A percentile compares a stretch with the other conserved stretches of the same genome.
Conservation (phyloP, 2,329 filamentous ascomycete species). For the Cadophora luteo-olivacea region DNA sequence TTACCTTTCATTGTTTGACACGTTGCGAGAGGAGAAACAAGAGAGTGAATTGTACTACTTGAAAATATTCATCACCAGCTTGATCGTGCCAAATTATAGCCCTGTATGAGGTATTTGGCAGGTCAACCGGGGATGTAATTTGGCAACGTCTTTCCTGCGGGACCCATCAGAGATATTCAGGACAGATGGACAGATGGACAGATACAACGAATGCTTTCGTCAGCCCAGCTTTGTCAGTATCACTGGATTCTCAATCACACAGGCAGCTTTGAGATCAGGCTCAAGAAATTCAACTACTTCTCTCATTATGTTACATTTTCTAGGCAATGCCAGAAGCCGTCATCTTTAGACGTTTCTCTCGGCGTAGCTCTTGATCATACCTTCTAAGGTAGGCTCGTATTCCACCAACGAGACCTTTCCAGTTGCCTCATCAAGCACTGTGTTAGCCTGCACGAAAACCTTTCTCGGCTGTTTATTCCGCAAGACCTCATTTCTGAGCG, state of each 20-base stretch:
- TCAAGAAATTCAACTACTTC: not conserved
- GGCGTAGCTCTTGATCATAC: conserved; percentile 83
- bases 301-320: not conserved
- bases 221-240: not conserved
- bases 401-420: conserved; percentile 81
- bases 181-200: too few species aligned
- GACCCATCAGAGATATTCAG: too few species aligned
- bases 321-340: not conserved
- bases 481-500: conserved; percentile 77
- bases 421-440: conserved; percentile 69
- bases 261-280: not conserved
- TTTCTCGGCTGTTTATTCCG: conserved; percentile 83
- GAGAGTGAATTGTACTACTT: not conserved
- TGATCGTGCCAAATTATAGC: not conserved
- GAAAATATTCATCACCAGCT: not conserved
- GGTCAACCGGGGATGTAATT: too few species aligned
- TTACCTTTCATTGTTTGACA: not conserved
- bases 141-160: too few species aligned
- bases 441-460: conserved; percentile 95
- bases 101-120: too few species aligned
- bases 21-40: not conserved
- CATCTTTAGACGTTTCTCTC: conserved; percentile 54
- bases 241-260: not conserved
- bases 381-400: conserved; percentile 81
- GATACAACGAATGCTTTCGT: not conserved